Percentiles rank a stretch among this genome's conserved stretches.
phyloP scores from a whole-genome alignment of 2,329 filamentous ascomycete genomes.

The Penicillium janthinellum region DNA sequence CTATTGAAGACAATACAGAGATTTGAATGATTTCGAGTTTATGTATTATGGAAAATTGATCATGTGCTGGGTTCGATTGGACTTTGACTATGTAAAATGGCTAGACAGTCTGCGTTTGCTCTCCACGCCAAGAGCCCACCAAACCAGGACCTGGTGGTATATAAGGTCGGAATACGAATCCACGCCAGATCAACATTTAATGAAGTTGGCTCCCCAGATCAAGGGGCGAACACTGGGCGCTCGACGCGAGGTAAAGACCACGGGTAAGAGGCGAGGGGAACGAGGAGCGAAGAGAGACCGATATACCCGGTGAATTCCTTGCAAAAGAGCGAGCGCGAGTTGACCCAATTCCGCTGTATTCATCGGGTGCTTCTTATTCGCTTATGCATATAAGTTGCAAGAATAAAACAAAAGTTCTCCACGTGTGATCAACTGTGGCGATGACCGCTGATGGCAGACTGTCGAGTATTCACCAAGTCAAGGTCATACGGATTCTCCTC shows the following conservation, averaged over 20 bases:
- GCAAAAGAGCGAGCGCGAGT: not conserved
- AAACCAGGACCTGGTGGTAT: too few species aligned
- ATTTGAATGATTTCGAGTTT: too few species aligned
- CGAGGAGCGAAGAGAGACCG: not conserved
- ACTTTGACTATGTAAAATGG: too few species aligned
- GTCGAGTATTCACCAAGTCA: slow-evolving; percentile 28
- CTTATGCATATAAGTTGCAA: not conserved
- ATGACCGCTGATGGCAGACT: slow-evolving; percentile 25
- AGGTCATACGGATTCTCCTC: slow-evolving; percentile 32
- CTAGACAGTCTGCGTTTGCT: too few species aligned
- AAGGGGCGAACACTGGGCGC: not conserved
- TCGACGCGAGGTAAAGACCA: not conserved
- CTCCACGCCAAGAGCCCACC: too few species aligned
- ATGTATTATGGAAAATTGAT: too few species aligned
- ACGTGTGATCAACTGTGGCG: slow-evolving; percentile 13
- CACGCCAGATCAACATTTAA: too few species aligned
- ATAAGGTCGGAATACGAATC: too few species aligned
- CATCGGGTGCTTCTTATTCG: too few species aligned
- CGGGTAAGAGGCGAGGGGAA: not conserved
- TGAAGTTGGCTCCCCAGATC: not conserved
- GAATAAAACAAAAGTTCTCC: not conserved
- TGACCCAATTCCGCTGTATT: too few species aligned
- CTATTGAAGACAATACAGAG: too few species aligned
- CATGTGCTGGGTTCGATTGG: too few species aligned
- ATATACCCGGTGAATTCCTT: not conserved